phyloP scores from a whole-genome alignment of 192 early-diverging fungal genomes.

The Rhizophagus sp. region DNA sequence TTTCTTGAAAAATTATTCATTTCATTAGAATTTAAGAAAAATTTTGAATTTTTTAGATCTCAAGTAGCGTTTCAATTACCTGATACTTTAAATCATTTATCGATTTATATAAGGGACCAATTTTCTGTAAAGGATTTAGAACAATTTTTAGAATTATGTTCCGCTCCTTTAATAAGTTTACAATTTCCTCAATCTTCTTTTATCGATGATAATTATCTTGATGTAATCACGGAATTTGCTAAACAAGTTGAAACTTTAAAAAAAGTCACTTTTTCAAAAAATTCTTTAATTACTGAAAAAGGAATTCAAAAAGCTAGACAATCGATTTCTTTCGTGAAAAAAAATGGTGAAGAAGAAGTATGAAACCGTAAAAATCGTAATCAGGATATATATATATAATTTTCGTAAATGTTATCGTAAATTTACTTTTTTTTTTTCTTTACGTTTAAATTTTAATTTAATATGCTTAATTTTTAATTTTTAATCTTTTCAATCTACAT shows the following conservation, averaged over 20 bases:
- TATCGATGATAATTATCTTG: constrained; percentile 7
- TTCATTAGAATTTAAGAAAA: constrained; percentile 3
- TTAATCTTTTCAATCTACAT: no score
- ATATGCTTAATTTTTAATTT: no score
- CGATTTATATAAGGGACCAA: background rate
- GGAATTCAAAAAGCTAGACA: background rate
- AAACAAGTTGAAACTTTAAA: background rate
- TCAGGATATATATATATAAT: no score
- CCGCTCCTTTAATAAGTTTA: constrained; percentile 10
- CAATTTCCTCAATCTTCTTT: background rate
- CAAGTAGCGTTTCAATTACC: background rate
- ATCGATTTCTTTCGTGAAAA: background rate
- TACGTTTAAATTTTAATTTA: no score
- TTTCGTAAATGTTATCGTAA: no score
- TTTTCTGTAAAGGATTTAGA: constrained; percentile 12
- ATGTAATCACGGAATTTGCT: background rate
- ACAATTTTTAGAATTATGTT: background rate
- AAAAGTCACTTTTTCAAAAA: background rate
- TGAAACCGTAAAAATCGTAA: background rate
- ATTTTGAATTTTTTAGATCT: background rate
- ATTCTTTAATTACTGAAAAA: background rate
- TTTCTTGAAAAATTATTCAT: constrained; percentile 1
- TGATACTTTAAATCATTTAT: background rate
- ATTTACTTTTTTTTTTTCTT: no score
- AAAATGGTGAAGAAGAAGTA: background rate